These are phyloP conservation scores for Tephrocybe sp. DNA, from an alignment of 768 basidiomycete genomes.

Conservation along the genomic window DNA sequence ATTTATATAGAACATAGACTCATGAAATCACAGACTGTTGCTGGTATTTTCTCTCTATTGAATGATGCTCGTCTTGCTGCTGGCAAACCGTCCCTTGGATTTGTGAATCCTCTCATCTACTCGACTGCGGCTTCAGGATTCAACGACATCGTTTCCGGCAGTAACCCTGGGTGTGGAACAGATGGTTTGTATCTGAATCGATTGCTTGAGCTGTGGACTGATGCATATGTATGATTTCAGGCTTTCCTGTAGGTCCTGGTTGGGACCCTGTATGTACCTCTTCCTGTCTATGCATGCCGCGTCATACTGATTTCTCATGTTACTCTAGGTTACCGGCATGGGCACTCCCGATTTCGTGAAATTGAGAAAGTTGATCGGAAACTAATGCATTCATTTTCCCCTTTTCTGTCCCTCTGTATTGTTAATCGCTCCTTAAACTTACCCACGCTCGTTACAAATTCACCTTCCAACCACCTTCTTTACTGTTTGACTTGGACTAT, in stretches of 20 bases:
- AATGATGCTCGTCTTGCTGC: slow-evolving; percentile 55
- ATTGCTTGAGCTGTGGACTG: not conserved
- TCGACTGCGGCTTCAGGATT: slow-evolving; percentile 38
- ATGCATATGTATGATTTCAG: slow-evolving; percentile 14
- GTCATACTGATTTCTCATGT: not conserved
- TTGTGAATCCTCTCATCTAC: slow-evolving; percentile 52
- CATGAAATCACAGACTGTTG: slow-evolving; percentile 39
- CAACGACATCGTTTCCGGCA: slow-evolving; percentile 57
- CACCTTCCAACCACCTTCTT: too few relatives aligned
- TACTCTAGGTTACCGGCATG: slow-evolving; percentile 50
- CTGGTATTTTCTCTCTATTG: slow-evolving; percentile 55
- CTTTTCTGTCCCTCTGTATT: too few relatives aligned
- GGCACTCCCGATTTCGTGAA: slow-evolving; percentile 59
- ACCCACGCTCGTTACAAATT: too few relatives aligned
- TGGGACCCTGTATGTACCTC: slow-evolving; percentile 49
- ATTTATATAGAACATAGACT: not conserved
- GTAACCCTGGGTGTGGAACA: slow-evolving; percentile 61
- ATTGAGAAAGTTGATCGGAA: slow-evolving; percentile 32
- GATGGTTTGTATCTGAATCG: slow-evolving; percentile 32
- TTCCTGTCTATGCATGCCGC: not conserved
- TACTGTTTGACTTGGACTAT: too few relatives aligned
- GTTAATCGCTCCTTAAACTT: too few relatives aligned
- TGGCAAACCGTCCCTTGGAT: slow-evolving; percentile 49
- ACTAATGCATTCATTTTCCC: too few relatives aligned
- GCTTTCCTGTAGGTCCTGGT: slow-evolving; percentile 39